Evolutionary conservation across 139 green algal genomes (phyloP), one percentile per base, ranked within the genome.

Genomic region (Coelastrella sp.): DNA sequence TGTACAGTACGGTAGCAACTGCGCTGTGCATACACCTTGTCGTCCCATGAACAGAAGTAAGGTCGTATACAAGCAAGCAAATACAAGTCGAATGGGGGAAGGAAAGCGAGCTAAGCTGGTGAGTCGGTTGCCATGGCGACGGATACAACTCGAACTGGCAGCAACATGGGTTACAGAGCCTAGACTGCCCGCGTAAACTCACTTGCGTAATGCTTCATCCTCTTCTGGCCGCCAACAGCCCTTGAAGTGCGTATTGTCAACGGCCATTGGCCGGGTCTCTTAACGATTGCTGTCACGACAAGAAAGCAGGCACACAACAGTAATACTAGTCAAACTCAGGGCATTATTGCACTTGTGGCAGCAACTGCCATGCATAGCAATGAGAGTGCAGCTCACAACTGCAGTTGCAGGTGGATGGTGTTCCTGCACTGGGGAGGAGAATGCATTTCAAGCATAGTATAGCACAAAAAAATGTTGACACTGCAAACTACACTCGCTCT

Each of bases 211-310:
- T 6, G 84, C 84, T 65, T 80, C 84, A 81, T 88, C 84, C 22
- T 88, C 84, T 24, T 88, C 84, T 22, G 84, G 84, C 49, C 84
- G 80, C 84, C 84, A 88, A 24, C 49, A 81, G 8, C 84, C 84
- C 49, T 88, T 88, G 84, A 88, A 88, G 68, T 88, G 25, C 8
- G 84, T 81, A 49, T 88, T 88, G 68, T 88, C 84, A 9, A 88
- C 84, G 11, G 84, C 84, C 84, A 88, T 88, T 22, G 4, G 61
- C 74, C 24, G 15, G 7, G 68, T 76, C 19, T 24, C 19, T 24
- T 19, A 76, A 76, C 68, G 68, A 76, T 19, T 76, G 68, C 19
- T 76, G 68, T 76, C 68, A 76, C 68, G 68, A 19, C 68, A 76
- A 10, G 15, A 76, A 70, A 4, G 12, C 11, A 70, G 63, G 63